Base-by-base conservation (phyloP, 495 filamentous ascomycete genomes). In the Aspergillus steynii region DNA sequence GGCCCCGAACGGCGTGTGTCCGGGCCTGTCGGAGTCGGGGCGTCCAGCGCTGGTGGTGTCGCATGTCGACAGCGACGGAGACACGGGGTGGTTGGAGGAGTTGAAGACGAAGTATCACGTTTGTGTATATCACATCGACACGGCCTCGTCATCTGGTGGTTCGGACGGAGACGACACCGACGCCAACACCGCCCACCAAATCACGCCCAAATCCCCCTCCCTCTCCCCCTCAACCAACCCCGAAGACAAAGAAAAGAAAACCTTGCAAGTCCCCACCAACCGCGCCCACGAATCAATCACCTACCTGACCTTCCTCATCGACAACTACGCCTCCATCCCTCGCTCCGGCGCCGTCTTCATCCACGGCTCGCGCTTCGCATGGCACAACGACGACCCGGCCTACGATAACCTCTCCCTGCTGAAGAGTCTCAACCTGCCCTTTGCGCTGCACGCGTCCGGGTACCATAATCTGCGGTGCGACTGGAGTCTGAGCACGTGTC, bases 251-350 rank as follows among this genome's bases (percentile, higher is more conserved):
- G 31, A 34, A 1, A 34, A 34, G 31, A 34, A 34, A 34, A 34
- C 2, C 31, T 78, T 84, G n/a, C 85, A 85, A 61, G 81, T 85
- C 12, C 85, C 84, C 4, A 75, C 79, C 50, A 87, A 87, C 62
- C 87, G 88, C 65, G 88, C 86, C 42, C 84, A 89, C 61, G 88
- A 91, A 65, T 86, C 84, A 50, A 85, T 89, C 75, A 75, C 83
- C 8, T 90, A 90, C 69, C 76, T 88, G 15, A 87, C 82, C 28
- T 89, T 87, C 70, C 75, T 90, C 51, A 84, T 88, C 64, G 86
- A 89, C 69, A 83, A 86, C 68, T 89, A 90, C 71, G 79, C 82
- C 57, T 56, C 76, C 1, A 77, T 90, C 32, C 85, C 86, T 14
- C 78, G 66, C 3, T 55, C 70, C 0, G 77, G 77, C 0, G 73